A percentile compares a stretch with the other conserved stretches of the same genome.
Evolutionary conservation across 257 asterid genomes (phyloP).

Genomic region (Salvia miltiorrhiza): DNA sequence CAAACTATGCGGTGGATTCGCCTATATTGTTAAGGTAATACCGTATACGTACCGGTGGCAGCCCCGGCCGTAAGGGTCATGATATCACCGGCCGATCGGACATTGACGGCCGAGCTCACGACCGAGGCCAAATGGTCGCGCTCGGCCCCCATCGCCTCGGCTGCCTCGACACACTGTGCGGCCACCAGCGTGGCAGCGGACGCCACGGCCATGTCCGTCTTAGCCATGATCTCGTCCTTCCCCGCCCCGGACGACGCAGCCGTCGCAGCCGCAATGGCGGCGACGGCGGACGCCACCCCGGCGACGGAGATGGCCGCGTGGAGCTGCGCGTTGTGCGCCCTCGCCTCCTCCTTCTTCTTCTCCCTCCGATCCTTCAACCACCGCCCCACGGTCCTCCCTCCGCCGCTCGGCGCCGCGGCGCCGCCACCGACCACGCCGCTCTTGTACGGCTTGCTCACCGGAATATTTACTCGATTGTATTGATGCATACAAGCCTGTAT

Average conservation of each 20-base stretch:
- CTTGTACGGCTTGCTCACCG: conserved; percentile 45
- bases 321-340: conserved; percentile 90
- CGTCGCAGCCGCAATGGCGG: conserved; percentile 95
- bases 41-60: conserved; percentile 62
- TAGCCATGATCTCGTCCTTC: conserved; percentile 81
- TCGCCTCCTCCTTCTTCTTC: conserved; percentile 90
- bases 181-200: conserved; percentile 97
- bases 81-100: conserved; percentile 87
- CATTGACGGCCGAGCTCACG: conserved; percentile 93
- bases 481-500: conserved; percentile 25
- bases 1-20: neutral
- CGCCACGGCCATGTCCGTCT: conserved; percentile 92
- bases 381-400: conserved; percentile 88
- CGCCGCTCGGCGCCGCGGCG: conserved; percentile 42
- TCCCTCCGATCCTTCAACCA: conserved; percentile 96
- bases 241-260: conserved; percentile 70
- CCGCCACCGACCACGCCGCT: conserved; percentile 34
- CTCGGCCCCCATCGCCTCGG: conserved; percentile 97
- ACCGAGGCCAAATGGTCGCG: conserved; percentile 80
- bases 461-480: conserved; percentile 49
- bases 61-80: conserved; percentile 98
- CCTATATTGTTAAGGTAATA: no score
- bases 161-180: conserved; percentile 96
- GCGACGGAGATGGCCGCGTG: conserved; percentile 98
- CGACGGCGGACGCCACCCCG: conserved; percentile 93